These are phyloP conservation scores for Cryomyces minteri DNA, from an alignment of 495 filamentous ascomycete genomes.

Conservation along the genomic window DNA sequence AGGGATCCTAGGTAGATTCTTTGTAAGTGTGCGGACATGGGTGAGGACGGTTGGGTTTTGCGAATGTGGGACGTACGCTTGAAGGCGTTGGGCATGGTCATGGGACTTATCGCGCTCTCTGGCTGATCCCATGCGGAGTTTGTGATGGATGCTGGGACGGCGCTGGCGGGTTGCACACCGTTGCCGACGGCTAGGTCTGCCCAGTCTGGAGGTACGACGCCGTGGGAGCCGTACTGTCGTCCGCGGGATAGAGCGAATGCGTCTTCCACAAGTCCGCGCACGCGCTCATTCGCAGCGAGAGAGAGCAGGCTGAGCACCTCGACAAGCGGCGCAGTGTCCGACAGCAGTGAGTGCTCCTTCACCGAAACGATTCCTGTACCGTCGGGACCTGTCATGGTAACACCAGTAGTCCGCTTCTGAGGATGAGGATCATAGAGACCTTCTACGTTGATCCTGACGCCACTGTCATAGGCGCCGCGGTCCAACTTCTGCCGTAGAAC, in stretches of 20 bases:
- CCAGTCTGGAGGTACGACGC: constrained; percentile 51
- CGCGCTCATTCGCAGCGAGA: constrained; percentile 50
- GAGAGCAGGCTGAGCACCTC: constrained; percentile 63
- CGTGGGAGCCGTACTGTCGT: constrained; percentile 53
- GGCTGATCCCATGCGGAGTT: constrained; percentile 19
- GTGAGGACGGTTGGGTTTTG: constrained; percentile 1
- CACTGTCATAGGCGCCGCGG: constrained; percentile 30
- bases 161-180: constrained; percentile 18
- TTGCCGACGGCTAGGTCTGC: constrained; percentile 32
- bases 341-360: constrained; percentile 42
- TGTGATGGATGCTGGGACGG: constrained; percentile 15
- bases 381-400: constrained; percentile 28
- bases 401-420: constrained; percentile 14
- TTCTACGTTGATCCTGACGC: constrained; percentile 44
- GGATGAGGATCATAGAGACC: constrained; percentile 36
- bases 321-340: constrained; percentile 42
- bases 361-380: constrained; percentile 34
- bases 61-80: not conserved
- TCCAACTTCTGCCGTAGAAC: constrained; percentile 24
- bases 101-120: constrained; percentile 12
- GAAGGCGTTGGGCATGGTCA: constrained; percentile 8
- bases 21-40: constrained; percentile 7
- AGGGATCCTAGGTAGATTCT: not conserved
- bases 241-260: constrained; percentile 41
- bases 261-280: constrained; percentile 53